A percentile compares a stretch with the other conserved stretches of the same genome.
phyloP scores from a whole-genome alignment of 257 asterid species.

The Anisodus tanguticus region DNA sequence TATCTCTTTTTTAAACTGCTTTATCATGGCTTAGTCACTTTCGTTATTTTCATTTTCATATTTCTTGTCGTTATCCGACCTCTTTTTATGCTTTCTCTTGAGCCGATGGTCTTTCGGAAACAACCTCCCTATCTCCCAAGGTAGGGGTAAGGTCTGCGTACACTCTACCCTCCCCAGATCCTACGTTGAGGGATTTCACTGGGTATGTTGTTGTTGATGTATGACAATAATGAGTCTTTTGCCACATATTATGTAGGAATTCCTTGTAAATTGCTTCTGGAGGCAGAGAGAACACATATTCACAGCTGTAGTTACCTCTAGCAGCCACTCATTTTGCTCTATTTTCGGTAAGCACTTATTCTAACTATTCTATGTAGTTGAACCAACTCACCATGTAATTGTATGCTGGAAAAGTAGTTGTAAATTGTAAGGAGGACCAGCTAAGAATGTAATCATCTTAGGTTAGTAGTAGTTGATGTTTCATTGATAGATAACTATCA shows the following conservation, averaged over 20 bases:
- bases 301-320: constrained; percentile 20
- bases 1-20: too few species aligned
- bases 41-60: too few species aligned
- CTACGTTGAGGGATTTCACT: too few species aligned
- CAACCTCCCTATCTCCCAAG: too few species aligned
- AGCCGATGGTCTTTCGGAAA: too few species aligned
- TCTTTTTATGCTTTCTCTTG: too few species aligned
- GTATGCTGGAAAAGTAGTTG: constrained; percentile 20
- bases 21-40: too few species aligned
- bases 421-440: constrained; percentile 11
- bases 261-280: constrained; percentile 18
- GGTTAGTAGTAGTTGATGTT: not conserved
- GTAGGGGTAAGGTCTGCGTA: too few species aligned
- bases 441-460: not conserved
- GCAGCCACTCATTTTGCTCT: constrained; percentile 13
- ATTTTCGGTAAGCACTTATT: not conserved
- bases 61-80: too few species aligned
- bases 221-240: constrained; percentile 3
- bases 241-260: constrained; percentile 20
- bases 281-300: not conserved
- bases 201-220: not conserved
- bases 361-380: constrained; percentile 13
- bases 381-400: constrained; percentile 15
- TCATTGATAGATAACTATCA: not conserved
- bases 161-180: too few species aligned